phyloP scores from a whole-genome alignment of 2,329 filamentous ascomycete genomes.

The Aspergillus terreus region DNA sequence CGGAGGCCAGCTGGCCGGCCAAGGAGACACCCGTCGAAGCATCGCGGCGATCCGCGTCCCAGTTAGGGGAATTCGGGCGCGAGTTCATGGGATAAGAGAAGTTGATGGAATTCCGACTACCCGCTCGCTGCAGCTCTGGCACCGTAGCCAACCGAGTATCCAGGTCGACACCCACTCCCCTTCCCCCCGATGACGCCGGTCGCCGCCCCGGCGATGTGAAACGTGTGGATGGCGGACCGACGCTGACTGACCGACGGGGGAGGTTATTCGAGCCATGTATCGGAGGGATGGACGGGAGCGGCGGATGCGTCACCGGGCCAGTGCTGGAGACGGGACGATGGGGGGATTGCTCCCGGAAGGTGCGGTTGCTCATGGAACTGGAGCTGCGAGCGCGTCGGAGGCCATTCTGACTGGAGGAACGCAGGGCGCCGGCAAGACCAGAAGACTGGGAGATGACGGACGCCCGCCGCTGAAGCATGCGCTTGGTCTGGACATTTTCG shows the following conservation, averaged over 20 bases:
- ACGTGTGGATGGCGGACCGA: constrained; percentile 46
- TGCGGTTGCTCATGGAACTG: constrained; percentile 82
- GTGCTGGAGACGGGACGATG: constrained; percentile 42
- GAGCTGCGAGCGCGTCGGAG: constrained; percentile 66
- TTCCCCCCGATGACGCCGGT: constrained; percentile 25
- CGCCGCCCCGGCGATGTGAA: constrained; percentile 42
- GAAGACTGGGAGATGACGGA: constrained; percentile 65
- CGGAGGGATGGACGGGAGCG: constrained; percentile 70
- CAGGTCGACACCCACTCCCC: constrained; percentile 40
- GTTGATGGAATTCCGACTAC: constrained; percentile 45
- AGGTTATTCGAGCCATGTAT: constrained; percentile 31
- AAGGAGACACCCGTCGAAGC: constrained; percentile 13
- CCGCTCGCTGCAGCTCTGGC: constrained; percentile 35
- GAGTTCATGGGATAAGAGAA: constrained; percentile 46
- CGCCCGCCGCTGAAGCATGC: constrained; percentile 67
- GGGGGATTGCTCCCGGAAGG: constrained; percentile 76
- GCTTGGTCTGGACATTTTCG: constrained; percentile 81
- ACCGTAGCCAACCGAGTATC: constrained; percentile 24
- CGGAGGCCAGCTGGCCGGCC: constrained; percentile 19
- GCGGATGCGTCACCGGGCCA: constrained; percentile 55
- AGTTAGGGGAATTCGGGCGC: constrained; percentile 39
- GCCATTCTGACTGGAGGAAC: constrained; percentile 36
- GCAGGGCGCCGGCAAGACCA: constrained; percentile 44
- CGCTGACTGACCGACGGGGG: constrained; percentile 46
- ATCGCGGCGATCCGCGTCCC: constrained; percentile 13